These are phyloP conservation scores for Penicillium verhagenii DNA, from an alignment of 495 filamentous ascomycete genomes.

Conservation along the genomic window DNA sequence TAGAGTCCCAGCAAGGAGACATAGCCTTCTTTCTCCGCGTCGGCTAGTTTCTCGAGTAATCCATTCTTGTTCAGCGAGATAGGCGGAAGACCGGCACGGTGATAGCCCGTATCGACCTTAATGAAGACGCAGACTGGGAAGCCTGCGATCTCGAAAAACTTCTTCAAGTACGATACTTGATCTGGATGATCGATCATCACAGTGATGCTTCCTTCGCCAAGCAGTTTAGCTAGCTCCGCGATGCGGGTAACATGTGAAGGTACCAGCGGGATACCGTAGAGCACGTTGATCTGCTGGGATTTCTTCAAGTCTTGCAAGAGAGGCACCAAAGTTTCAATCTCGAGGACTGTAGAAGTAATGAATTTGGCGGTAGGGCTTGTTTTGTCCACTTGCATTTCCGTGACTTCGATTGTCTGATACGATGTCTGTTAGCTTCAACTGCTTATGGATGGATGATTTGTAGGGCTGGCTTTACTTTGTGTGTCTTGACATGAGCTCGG, in stretches of 20 bases:
- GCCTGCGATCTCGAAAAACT: constrained; percentile 36
- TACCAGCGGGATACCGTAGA: constrained; percentile 74
- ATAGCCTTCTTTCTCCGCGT: constrained; percentile 31
- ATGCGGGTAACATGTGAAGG: constrained; percentile 61
- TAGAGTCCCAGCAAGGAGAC: constrained; percentile 65
- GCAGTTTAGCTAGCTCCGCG: constrained; percentile 42
- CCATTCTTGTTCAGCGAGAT: constrained; percentile 47
- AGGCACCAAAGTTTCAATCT: constrained; percentile 68
- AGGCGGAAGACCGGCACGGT: constrained; percentile 67
- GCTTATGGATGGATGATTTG: no score
- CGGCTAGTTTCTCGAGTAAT: constrained; percentile 52
- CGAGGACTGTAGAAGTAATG: constrained; percentile 74
- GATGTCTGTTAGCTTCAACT: not conserved
- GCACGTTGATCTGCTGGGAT: constrained; percentile 60
- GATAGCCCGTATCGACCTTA: constrained; percentile 77
- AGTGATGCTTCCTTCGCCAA: constrained; percentile 54
- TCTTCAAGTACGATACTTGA: constrained; percentile 51
- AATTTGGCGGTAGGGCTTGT: constrained; percentile 54
- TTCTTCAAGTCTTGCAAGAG: constrained; percentile 58
- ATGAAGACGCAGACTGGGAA: constrained; percentile 59
- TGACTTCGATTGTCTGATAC: constrained; percentile 65
- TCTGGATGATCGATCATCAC: constrained; percentile 72
- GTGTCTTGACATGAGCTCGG: constrained; percentile 82
- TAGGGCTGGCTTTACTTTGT: constrained; percentile 79
- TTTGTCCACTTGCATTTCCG: constrained; percentile 69